Evolutionary conservation across 495 filamentous ascomycete genomes (phyloP).

Genomic region (Alectoria sarmentosa): DNA sequence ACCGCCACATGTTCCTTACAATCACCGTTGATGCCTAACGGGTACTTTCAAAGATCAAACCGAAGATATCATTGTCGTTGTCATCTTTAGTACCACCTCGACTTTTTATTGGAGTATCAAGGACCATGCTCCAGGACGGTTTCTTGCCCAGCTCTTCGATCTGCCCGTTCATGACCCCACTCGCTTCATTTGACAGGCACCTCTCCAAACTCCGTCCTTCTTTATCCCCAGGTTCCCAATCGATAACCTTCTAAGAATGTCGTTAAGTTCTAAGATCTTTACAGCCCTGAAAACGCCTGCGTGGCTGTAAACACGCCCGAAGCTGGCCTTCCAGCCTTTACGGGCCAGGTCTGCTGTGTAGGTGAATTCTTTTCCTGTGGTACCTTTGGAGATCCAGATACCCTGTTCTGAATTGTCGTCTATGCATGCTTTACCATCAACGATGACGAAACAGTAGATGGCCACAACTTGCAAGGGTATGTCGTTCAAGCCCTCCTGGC

Average conservation of each 20-base stretch:
- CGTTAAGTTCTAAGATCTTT: background rate
- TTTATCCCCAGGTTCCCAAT: background rate
- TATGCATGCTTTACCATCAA: background rate
- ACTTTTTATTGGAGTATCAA: background rate
- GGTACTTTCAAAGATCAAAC: background rate
- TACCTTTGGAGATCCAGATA: background rate
- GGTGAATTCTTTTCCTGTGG: background rate
- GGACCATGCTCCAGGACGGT: background rate
- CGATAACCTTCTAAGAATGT: background rate
- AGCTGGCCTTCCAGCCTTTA: background rate
- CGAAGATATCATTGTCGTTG: background rate
- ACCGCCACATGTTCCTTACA: background rate
- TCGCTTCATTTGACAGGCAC: background rate
- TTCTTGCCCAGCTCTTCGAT: background rate
- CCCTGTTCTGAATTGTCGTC: background rate
- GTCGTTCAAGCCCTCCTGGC: background rate
- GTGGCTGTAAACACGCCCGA: background rate
- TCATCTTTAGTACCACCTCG: background rate
- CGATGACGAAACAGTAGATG: background rate
- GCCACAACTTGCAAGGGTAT: background rate
- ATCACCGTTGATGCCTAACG: background rate
- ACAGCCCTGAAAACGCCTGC: background rate
- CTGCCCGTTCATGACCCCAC: background rate
- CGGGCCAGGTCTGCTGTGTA: background rate
- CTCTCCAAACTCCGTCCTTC: background rate